These are phyloP conservation scores for Thalassiosira pacifica DNA, from an alignment of 352 stramenopile genomes.

Conservation along the genomic window DNA sequence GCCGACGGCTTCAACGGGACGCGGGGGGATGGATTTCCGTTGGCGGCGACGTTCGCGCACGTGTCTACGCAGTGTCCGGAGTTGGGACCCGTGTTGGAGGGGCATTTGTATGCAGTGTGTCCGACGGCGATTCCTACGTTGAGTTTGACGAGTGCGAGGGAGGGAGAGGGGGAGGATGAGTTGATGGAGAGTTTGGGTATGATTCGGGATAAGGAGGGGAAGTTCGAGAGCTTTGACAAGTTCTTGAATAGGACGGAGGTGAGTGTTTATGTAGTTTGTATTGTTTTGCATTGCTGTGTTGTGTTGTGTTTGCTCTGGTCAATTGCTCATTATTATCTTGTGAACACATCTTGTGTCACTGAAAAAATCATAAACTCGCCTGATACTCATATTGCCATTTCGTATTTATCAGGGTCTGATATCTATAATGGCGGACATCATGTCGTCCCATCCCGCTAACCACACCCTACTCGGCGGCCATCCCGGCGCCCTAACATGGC, in stretches of 20 bases:
- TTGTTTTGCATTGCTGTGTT: slow-evolving; percentile 5
- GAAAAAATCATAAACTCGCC: not conserved
- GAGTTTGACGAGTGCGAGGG: slow-evolving; percentile 36
- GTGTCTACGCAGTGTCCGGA: slow-evolving; percentile 72
- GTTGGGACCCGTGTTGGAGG: slow-evolving; percentile 71
- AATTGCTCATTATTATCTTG: slow-evolving; percentile 24
- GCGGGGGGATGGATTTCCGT: slow-evolving; percentile 82
- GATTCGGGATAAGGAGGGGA: slow-evolving; percentile 75
- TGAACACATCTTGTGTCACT: not conserved
- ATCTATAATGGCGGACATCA: slow-evolving; percentile 80
- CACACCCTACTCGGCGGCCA: slow-evolving; percentile 80
- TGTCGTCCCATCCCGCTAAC: slow-evolving; percentile 68
- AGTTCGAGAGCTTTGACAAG: slow-evolving; percentile 84
- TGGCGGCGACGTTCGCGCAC: slow-evolving; percentile 74
- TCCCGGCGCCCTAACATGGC: slow-evolving; percentile 73
- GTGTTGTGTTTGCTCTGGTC: no score
- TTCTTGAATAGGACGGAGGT: slow-evolving; percentile 82
- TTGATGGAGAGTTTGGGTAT: slow-evolving; percentile 86
- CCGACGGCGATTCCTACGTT: slow-evolving; percentile 78
- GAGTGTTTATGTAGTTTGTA: slow-evolving; percentile 1
- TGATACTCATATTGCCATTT: slow-evolving; percentile 6
- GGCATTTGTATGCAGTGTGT: slow-evolving; percentile 86
- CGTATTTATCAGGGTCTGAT: slow-evolving; percentile 64
- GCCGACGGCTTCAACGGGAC: slow-evolving; percentile 83
- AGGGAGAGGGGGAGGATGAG: slow-evolving; percentile 38